Evolutionary conservation across 202 grass and related monocot genomes (phyloP).

Genomic region (Carex sylvatica): DNA sequence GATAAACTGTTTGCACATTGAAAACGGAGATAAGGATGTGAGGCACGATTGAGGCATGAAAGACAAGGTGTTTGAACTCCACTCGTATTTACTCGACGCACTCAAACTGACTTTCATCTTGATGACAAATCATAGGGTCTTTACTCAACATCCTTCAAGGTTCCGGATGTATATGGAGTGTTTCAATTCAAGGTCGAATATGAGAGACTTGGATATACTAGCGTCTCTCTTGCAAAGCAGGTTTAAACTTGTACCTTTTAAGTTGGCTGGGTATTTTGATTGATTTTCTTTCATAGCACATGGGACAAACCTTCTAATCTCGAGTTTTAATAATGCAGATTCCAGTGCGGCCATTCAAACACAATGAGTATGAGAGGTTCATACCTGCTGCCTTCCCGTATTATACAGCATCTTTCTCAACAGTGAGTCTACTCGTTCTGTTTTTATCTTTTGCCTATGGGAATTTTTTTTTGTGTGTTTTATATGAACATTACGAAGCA

Average conservation of each 20-base stretch:
- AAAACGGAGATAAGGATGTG: no score
- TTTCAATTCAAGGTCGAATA: constrained; percentile 99
- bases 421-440: constrained; percentile 48
- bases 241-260: constrained; percentile 17
- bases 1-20: no score
- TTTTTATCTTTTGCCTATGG: not conserved
- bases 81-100: constrained; percentile 5
- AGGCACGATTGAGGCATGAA: no score
- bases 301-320: not conserved
- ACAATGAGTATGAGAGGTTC: constrained; percentile 97
- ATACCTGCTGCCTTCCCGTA: constrained; percentile 91
- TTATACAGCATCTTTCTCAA: constrained; percentile 91
- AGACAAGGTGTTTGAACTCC: no score
- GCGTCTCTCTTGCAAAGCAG: constrained; percentile 89
- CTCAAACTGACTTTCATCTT: constrained; percentile 28
- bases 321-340: constrained; percentile 57
- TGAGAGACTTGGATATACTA: constrained; percentile 87
- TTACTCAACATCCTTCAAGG: constrained; percentile 84
- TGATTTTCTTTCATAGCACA: not conserved
- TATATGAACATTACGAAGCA: not conserved
- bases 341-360: constrained; percentile 79
- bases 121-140: constrained; percentile 44
- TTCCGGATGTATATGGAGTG: constrained; percentile 98
- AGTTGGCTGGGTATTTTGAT: not conserved
- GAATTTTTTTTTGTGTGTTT: not conserved